A percentile compares a stretch with the other conserved stretches of the same genome.
phyloP scores from a whole-genome alignment of 352 stramenopile genomes.

The Pythium oligandrum region DNA sequence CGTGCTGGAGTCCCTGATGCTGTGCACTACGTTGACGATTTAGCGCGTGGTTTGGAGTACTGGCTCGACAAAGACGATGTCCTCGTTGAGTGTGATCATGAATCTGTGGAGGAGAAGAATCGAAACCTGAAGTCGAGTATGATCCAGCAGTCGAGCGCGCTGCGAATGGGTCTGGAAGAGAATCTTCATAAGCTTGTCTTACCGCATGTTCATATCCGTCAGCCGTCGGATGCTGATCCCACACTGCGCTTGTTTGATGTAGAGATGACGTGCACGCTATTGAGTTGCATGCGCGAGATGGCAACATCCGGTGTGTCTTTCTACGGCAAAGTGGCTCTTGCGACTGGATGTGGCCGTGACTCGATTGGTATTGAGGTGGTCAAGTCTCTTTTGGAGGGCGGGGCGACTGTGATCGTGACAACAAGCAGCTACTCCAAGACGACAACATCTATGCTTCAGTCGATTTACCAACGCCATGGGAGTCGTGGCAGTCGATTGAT shows the following conservation, averaged over 20 bases:
- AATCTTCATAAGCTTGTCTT: constrained; percentile 64
- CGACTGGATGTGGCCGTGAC: constrained; percentile 80
- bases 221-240: constrained; percentile 64
- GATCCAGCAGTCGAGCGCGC: background rate
- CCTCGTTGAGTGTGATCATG: constrained; percentile 10
- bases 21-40: constrained; percentile 42
- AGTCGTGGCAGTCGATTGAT: constrained; percentile 74
- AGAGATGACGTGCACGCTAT: constrained; percentile 67
- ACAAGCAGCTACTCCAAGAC: constrained; percentile 70
- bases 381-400: constrained; percentile 80
- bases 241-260: constrained; percentile 81
- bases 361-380: constrained; percentile 84
- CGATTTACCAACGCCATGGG: constrained; percentile 83
- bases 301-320: constrained; percentile 82
- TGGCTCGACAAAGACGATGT: constrained; percentile 13
- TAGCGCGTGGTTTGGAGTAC: constrained; percentile 37
- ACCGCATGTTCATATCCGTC: constrained; percentile 74
- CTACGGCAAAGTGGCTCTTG: constrained; percentile 73
- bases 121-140: too few species aligned
- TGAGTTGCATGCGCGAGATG: constrained; percentile 84
- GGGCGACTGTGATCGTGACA: constrained; percentile 81
- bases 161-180: constrained; percentile 49
- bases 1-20: constrained; percentile 27
- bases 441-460: constrained; percentile 56
- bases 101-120: too few species aligned